A percentile compares a stretch with the other conserved stretches of the same genome.
Conservation (phyloP, 2,329 filamentous ascomycete species). For the Catunica adiposa region DNA sequence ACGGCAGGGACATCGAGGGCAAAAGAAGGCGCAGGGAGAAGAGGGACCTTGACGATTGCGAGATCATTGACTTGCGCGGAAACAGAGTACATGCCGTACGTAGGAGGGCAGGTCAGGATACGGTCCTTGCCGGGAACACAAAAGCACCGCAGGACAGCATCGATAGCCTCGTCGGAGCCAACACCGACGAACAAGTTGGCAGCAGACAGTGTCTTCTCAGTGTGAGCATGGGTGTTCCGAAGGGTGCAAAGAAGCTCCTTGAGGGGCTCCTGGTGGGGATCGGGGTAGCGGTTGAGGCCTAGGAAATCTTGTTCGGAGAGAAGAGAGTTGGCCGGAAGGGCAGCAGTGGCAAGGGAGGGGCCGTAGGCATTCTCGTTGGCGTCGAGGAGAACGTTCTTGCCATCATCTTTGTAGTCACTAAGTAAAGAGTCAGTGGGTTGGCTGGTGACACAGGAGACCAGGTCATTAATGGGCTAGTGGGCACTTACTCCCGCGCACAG, state of each 20-base stretch:
- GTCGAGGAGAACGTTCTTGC: constrained; percentile 86
- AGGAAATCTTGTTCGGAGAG: constrained; percentile 47
- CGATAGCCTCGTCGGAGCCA: constrained; percentile 92
- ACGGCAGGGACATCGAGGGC: constrained; percentile 56
- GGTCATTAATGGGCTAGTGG: constrained; percentile 7
- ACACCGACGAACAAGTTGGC: constrained; percentile 88
- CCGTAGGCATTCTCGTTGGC: constrained; percentile 97
- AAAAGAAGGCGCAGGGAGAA: constrained; percentile 57
- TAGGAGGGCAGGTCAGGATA: constrained; percentile 88
- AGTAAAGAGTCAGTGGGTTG: constrained; percentile 16
- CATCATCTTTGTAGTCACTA: constrained; percentile 97
- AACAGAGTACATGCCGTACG: constrained; percentile 96
- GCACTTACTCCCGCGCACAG: constrained; percentile 60
- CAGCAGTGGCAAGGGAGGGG: constrained; percentile 48
- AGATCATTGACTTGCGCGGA: constrained; percentile 92
- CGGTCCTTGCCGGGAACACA: constrained; percentile 75
- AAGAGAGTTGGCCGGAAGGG: constrained; percentile 24
- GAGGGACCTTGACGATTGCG: constrained; percentile 66
- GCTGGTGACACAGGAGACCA: not conserved
- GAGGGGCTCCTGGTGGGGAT: constrained; percentile 78
- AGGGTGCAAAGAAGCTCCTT: constrained; percentile 77
- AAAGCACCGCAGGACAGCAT: constrained; percentile 84
- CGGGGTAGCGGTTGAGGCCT: constrained; percentile 83
- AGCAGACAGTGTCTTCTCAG: constrained; percentile 52
- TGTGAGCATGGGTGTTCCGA: constrained; percentile 74